A percentile compares a stretch with the other conserved stretches of the same genome.
Conservation (phyloP, 106 monocot genomes). For the Allium fistulosum region DNA sequence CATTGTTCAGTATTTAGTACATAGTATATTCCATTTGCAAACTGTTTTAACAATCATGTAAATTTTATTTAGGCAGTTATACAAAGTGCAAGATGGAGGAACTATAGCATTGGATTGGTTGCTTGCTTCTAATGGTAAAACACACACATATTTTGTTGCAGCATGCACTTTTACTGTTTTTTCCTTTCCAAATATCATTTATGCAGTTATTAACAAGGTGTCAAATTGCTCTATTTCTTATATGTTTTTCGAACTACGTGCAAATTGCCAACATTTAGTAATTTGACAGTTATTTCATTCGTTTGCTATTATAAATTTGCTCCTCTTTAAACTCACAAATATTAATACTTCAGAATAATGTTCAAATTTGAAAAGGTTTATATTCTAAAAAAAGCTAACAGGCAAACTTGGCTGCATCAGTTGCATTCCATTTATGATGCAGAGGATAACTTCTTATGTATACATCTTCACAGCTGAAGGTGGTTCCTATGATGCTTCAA, state of each 20-base stretch:
- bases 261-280: background rate
- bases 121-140: slow-evolving; percentile 62
- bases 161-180: no score
- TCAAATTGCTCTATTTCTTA: background rate
- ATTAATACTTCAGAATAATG: background rate
- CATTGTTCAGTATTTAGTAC: no score
- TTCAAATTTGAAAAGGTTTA: no score
- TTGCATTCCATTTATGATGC: background rate
- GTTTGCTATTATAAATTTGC: background rate
- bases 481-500: slow-evolving; percentile 11
- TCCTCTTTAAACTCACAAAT: background rate
- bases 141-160: background rate
- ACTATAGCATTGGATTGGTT: slow-evolving; percentile 93
- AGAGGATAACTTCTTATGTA: background rate
- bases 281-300: background rate
- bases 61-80: slow-evolving; percentile 47
- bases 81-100: slow-evolving; percentile 51
- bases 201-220: background rate
- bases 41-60: no score
- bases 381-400: background rate
- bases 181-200: background rate
- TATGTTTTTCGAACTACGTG: background rate
- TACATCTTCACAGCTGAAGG: slow-evolving; percentile 20
- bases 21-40: no score
- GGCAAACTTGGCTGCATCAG: background rate